phyloP scores from a whole-genome alignment of 2,329 filamentous ascomycete species.

The Sordariomycetes sp. region DNA sequence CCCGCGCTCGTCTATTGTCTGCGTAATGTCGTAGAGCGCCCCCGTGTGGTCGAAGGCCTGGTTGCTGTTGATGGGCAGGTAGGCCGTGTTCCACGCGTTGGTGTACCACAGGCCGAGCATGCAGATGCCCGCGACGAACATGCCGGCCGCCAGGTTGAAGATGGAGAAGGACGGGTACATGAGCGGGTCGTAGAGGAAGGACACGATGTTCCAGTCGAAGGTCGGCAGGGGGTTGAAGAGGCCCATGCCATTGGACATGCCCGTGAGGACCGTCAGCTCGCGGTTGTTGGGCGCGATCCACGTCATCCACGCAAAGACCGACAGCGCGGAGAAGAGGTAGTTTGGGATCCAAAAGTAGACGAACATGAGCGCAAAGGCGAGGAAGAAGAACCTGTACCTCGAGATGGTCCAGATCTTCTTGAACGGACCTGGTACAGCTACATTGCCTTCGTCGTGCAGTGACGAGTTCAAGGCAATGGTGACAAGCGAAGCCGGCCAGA shows the following conservation, averaged over 20 bases:
- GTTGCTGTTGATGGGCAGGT: constrained; percentile 35
- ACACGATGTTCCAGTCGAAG: constrained; percentile 34
- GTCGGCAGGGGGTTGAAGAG: constrained; percentile 36
- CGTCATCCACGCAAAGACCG: constrained; percentile 43
- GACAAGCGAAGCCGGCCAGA: constrained; percentile 42
- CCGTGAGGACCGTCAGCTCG: constrained; percentile 27
- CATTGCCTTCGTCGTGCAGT: constrained; percentile 30
- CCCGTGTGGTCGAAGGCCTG: constrained; percentile 32
- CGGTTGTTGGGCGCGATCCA: constrained; percentile 41
- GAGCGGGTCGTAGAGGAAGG: no score
- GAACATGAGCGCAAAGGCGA: constrained; percentile 33
- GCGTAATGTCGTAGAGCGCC: constrained; percentile 22
- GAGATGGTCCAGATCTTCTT: constrained; percentile 28
- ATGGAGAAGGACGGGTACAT: constrained; percentile 22
- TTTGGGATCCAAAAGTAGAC: constrained; percentile 44
- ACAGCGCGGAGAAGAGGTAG: constrained; percentile 36
- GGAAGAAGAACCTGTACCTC: constrained; percentile 34
- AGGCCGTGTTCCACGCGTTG: constrained; percentile 33
- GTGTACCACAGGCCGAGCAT: constrained; percentile 31
- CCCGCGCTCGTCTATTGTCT: constrained; percentile 26
- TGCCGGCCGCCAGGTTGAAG: constrained; percentile 24
- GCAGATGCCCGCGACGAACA: constrained; percentile 23
- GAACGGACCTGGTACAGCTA: constrained; percentile 18
- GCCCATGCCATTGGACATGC: constrained; percentile 30
- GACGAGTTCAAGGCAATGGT: constrained; percentile 37